phyloP scores from a whole-genome alignment of 2,329 filamentous ascomycete species.

The Penicillium sp. region DNA sequence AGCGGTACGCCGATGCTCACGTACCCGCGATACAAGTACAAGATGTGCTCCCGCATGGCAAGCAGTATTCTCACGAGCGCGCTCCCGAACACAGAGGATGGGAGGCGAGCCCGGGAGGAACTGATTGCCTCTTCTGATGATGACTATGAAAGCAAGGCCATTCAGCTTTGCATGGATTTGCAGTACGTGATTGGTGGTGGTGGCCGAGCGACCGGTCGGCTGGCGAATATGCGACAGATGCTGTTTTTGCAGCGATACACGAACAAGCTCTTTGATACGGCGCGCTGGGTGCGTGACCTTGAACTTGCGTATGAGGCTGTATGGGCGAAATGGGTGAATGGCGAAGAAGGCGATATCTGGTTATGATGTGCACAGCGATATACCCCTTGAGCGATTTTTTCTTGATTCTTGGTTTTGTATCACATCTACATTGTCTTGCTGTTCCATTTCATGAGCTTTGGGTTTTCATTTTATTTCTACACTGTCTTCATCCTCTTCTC shows the following conservation, averaged over 20 bases:
- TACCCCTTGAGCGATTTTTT: slow-evolving; percentile 37
- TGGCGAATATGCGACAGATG: slow-evolving; percentile 76
- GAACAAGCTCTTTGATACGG: slow-evolving; percentile 87
- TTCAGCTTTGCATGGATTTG: slow-evolving; percentile 64
- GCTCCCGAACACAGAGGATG: slow-evolving; percentile 70
- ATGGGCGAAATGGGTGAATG: slow-evolving; percentile 83
- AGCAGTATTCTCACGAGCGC: slow-evolving; percentile 91
- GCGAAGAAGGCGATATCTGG: slow-evolving; percentile 91
- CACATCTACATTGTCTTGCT: slow-evolving; percentile 1
- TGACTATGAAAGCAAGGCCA: slow-evolving; percentile 79
- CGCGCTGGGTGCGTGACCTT: slow-evolving; percentile 84
- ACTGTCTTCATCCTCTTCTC: neutral
- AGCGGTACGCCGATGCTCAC: slow-evolving; percentile 92
- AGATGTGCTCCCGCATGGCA: slow-evolving; percentile 99
- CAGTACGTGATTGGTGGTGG: slow-evolving; percentile 52
- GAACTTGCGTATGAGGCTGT: slow-evolving; percentile 86
- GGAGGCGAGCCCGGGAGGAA: slow-evolving; percentile 67
- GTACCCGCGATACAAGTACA: slow-evolving; percentile 87
- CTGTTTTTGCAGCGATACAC: slow-evolving; percentile 82
- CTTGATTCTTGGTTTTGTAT: slow-evolving; percentile 6
- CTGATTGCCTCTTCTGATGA: slow-evolving; percentile 76
- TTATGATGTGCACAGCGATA: slow-evolving; percentile 51
- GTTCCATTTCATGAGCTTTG: neutral
- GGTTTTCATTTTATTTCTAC: neutral
- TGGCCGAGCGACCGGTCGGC: slow-evolving; percentile 57